phyloP scores from a whole-genome alignment of 805 yeast genomes.

The Jamesozyma piceae region DNA sequence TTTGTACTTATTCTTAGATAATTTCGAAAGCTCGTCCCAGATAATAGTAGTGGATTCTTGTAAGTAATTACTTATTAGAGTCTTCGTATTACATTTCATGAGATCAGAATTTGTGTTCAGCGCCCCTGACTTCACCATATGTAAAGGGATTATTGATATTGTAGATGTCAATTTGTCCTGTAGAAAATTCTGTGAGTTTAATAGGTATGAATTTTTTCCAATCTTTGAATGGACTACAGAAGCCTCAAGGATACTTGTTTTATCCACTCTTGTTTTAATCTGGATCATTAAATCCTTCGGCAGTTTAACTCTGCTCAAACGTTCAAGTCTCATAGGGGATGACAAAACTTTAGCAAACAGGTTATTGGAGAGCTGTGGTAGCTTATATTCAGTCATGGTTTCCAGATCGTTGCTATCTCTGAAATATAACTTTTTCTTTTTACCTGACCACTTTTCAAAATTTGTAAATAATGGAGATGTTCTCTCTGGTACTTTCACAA shows the following conservation, averaged over 20 bases:
- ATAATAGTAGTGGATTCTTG: neutral
- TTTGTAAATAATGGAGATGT: slow-evolving; percentile 15
- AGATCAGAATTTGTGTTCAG: neutral
- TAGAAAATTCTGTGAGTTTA: slow-evolving; percentile 10
- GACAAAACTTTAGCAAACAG: slow-evolving; percentile 33
- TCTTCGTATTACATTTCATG: neutral
- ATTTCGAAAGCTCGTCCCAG: neutral
- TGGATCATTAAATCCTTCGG: slow-evolving; percentile 35
- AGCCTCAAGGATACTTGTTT: slow-evolving; percentile 1
- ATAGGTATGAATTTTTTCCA: slow-evolving; percentile 21
- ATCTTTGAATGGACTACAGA: slow-evolving; percentile 8
- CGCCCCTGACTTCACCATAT: neutral
- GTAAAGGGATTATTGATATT: slow-evolving; percentile 1
- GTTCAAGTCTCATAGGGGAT: slow-evolving; percentile 38
- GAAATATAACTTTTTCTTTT: slow-evolving; percentile 16
- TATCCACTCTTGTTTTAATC: slow-evolving; percentile 20
- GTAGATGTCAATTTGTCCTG: slow-evolving; percentile 1
- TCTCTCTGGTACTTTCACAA: slow-evolving; percentile 1
- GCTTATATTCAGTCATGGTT: neutral
- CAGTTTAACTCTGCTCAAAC: slow-evolving; percentile 27
- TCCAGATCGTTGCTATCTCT: neutral
- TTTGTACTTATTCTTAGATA: neutral
- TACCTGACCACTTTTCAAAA: slow-evolving; percentile 31
- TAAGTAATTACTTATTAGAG: neutral
- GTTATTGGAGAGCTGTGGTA: slow-evolving; percentile 24